Evolutionary conservation across 2,329 filamentous ascomycete genomes (phyloP).

Genomic region (Onygena corvina): DNA sequence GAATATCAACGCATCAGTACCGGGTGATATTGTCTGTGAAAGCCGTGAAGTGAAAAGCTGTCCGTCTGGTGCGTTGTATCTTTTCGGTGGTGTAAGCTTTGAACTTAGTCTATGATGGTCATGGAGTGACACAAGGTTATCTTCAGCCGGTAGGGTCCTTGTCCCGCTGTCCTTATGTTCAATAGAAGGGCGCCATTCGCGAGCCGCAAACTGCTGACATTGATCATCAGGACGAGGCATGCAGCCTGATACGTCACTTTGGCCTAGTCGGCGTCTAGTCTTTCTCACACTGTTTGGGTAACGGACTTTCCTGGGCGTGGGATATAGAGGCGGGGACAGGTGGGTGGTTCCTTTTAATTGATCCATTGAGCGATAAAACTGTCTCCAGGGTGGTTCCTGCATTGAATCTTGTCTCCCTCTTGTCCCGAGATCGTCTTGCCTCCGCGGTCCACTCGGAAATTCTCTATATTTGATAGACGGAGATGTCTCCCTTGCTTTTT

Average conservation of each 20-base stretch:
- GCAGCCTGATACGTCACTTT: background rate
- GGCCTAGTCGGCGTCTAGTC: background rate
- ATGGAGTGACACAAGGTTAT: no score
- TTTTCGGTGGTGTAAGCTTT: no score
- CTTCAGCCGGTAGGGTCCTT: no score
- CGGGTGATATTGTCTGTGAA: background rate
- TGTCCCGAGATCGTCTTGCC: background rate
- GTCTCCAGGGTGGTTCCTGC: background rate
- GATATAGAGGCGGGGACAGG: background rate
- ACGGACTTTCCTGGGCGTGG: no score
- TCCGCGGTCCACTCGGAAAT: background rate
- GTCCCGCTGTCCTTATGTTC: no score
- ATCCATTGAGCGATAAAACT: background rate
- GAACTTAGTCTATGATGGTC: no score
- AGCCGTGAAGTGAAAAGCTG: background rate
- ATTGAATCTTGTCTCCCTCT: background rate
- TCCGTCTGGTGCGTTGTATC: no score
- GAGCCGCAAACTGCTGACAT: no score
- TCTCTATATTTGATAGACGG: background rate
- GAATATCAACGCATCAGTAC: background rate
- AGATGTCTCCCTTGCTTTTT: background rate
- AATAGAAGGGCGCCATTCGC: no score
- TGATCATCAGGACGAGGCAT: no score
- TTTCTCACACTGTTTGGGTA: background rate
- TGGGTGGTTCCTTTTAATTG: background rate